Percentiles rank a stretch among this genome's conserved stretches.
These are phyloP conservation scores for Linnemannia elongata DNA, from an alignment of 192 early-diverging fungal genomes.

Conservation along the genomic window DNA sequence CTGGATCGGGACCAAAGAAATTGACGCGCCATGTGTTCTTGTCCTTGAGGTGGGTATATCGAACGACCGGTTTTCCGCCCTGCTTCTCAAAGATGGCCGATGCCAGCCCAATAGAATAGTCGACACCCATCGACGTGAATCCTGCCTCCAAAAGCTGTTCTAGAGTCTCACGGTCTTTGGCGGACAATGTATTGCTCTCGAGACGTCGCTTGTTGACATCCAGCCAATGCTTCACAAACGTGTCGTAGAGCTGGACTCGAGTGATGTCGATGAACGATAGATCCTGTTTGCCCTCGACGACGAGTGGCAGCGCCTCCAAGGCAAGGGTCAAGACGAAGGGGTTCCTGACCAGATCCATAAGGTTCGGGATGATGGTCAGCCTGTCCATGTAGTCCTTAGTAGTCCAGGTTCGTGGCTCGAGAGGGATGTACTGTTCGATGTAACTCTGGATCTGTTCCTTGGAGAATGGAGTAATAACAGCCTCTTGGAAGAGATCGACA, in stretches of 20 bases:
- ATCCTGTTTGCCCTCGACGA: neutral
- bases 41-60: neutral
- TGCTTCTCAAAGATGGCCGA: neutral
- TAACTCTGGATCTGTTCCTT: too few species aligned
- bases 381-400: too few species aligned
- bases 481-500: too few species aligned
- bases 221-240: neutral
- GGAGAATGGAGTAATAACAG: too few species aligned
- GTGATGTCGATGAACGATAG: neutral
- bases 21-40: neutral
- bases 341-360: too few species aligned
- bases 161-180: neutral
- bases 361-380: too few species aligned
- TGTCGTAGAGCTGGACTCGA: neutral
- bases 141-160: neutral
- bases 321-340: too few species aligned
- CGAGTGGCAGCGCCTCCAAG: too few species aligned
- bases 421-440: too few species aligned
- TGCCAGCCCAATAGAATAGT: neutral
- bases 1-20: neutral
- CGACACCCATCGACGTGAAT: neutral
- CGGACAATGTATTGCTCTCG: neutral
- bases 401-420: too few species aligned
- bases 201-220: neutral
- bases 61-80: neutral